These are phyloP conservation scores for Secale cereale DNA, from an alignment of 176 grass and related monocot species.

Conservation along the genomic window DNA sequence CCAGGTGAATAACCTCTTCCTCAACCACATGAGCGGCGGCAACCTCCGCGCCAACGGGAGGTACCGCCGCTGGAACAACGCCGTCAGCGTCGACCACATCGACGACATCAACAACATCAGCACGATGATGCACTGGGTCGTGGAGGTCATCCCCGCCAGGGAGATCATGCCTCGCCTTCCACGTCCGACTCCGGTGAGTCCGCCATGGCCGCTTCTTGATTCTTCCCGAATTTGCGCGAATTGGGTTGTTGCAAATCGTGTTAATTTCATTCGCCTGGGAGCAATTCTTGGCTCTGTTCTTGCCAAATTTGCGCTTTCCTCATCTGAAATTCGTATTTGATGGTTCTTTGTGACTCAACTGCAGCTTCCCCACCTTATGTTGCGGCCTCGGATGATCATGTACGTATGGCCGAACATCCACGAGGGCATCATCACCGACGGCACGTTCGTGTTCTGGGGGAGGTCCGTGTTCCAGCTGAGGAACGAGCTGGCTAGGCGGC, in stretches of 20 bases:
- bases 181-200: neutral
- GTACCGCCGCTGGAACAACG: neutral
- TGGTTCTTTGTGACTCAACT: neutral
- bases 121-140: constrained; percentile 3
- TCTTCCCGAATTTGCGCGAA: neutral
- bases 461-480: constrained; percentile 5
- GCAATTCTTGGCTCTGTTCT: no score
- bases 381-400: neutral
- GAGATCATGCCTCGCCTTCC: neutral
- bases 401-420: neutral
- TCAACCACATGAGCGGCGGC: neutral
- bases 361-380: neutral
- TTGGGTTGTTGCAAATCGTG: neutral
- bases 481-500: neutral
- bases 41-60: constrained; percentile 18
- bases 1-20: neutral
- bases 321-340: neutral
- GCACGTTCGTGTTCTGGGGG: neutral
- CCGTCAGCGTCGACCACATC: neutral
- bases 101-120: neutral
- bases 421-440: neutral
- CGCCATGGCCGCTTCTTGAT: neutral
- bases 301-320: no score
- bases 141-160: neutral
- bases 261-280: no score